phyloP scores from a whole-genome alignment of 805 yeast genomes.

The Lipomyces anomalus region DNA sequence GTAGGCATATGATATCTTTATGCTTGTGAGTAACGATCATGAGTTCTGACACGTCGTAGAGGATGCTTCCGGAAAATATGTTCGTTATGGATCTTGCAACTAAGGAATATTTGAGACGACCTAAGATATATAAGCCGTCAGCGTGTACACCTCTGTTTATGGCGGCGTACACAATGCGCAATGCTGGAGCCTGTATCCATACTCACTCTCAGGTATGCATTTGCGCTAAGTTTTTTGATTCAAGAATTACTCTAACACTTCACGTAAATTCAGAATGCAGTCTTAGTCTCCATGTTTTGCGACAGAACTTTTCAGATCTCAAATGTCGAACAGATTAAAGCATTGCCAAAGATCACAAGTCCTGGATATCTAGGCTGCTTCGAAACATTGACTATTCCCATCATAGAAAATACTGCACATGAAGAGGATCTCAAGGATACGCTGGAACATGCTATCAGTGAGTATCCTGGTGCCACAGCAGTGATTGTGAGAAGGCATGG shows the following conservation, averaged over 20 bases:
- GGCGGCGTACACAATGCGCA: constrained; percentile 59
- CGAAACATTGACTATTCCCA: constrained; percentile 78
- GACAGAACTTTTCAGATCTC: constrained; percentile 68
- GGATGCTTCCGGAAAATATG: constrained; percentile 74
- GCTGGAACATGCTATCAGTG: constrained; percentile 55
- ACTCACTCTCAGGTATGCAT: constrained; percentile 68
- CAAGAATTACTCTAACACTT: not conserved
- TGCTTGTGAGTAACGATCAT: not conserved
- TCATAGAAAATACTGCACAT: constrained; percentile 82
- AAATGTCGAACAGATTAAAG: constrained; percentile 88
- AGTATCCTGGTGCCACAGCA: constrained; percentile 75
- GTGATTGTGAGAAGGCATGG: constrained; percentile 91
- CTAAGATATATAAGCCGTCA: constrained; percentile 70
- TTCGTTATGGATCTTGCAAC: constrained; percentile 62
- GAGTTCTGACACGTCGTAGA: constrained; percentile 21
- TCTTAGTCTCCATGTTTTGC: constrained; percentile 66
- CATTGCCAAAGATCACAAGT: constrained; percentile 58
- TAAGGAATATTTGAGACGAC: constrained; percentile 52
- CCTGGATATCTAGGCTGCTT: constrained; percentile 65
- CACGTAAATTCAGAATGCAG: constrained; percentile 47
- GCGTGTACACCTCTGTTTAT: constrained; percentile 89
- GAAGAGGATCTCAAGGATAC: constrained; percentile 76
- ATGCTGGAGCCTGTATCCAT: constrained; percentile 90
- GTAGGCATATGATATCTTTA: constrained; percentile 16
- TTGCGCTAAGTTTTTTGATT: not conserved